phyloP scores from a whole-genome alignment of 371 early-diverging fungal genomes.

The Mortierella sp. region DNA sequence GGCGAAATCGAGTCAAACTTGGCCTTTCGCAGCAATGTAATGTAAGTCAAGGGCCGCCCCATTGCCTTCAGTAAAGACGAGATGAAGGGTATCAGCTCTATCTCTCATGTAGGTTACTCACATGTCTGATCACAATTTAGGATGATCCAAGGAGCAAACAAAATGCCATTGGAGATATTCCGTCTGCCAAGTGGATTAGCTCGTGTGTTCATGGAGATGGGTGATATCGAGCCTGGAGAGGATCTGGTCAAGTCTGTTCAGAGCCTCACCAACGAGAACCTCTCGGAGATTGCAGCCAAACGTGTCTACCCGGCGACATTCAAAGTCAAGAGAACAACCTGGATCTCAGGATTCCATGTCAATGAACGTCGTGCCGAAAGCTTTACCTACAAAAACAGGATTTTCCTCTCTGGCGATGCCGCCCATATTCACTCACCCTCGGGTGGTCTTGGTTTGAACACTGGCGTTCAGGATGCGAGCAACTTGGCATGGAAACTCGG shows the following conservation, averaged over 20 bases:
- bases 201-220: conserved; percentile 17
- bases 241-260: conserved; percentile 16
- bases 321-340: conserved; percentile 23
- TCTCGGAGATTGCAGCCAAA: conserved; percentile 19
- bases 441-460: conserved; percentile 61
- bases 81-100: no score
- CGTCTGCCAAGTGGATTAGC: conserved; percentile 16
- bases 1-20: conserved; percentile 18
- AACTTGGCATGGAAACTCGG: conserved; percentile 62
- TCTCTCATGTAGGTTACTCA: no score
- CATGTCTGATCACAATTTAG: conserved; percentile 4
- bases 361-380: conserved; percentile 47
- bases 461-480: conserved; percentile 61
- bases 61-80: no score
- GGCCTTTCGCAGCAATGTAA: neutral
- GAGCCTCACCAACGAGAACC: conserved; percentile 25
- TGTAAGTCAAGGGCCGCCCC: no score
- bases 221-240: conserved; percentile 17
- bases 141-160: conserved; percentile 17
- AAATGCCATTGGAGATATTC: conserved; percentile 11
- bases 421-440: conserved; percentile 57
- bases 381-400: conserved; percentile 30
- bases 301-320: conserved; percentile 17
- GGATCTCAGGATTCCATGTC: conserved; percentile 36
- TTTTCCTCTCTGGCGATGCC: conserved; percentile 59